Evolutionary conservation across 192 early-diverging fungal species (phyloP), one percentile per base, ranked within the genome.

Genomic region (Entomortierella beljakovae): DNA sequence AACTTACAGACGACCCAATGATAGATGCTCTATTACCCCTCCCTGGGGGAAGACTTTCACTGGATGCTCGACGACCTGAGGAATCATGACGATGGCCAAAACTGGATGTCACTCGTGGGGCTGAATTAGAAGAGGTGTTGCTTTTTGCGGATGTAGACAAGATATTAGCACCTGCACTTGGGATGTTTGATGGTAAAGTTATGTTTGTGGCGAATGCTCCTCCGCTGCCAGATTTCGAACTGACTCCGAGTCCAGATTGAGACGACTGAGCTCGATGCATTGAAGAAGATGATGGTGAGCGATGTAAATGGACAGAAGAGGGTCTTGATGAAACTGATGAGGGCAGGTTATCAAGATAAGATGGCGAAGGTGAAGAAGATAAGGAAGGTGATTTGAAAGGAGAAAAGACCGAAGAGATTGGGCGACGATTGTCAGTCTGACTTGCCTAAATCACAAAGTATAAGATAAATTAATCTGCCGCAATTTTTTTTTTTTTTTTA

Each of bases 321-420:
- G 72, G 67, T 48, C 71, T n/a, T 10, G 64, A 68, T 15, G 77
- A 64, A 18, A 70, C 18, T 0, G 81, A 63, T 23, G 62, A 40
- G 5, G 77, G 66, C 16, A 70, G 46, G 1, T 61, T 49, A 20
- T 79, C 75, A 32, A 65, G 57, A 31, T 65, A 65, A 9, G 75
- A 79, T 26, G 75, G 75, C 25, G 75, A 79, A 11, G 77, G 79
- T 0, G 82, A 84, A 3, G 82, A 80, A 23, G 82, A 84, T 48
- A 82, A 50, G 3, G 81, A 82, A n/a, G 68, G 73, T 11, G 72
- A 71, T 52, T 84, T 84, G 76, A 84, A 84, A 16, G 82, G 82
- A 0, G 79, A 68, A 31, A 77, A 75, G 2, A 51, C 60, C 22
- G 72, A 81, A 6, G 53, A 61, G 10, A 66, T 26, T 6, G 53